Evolutionary conservation across 2,329 filamentous ascomycete genomes (phyloP).

Genomic region (Aspergillus pseudoglaucus): DNA sequence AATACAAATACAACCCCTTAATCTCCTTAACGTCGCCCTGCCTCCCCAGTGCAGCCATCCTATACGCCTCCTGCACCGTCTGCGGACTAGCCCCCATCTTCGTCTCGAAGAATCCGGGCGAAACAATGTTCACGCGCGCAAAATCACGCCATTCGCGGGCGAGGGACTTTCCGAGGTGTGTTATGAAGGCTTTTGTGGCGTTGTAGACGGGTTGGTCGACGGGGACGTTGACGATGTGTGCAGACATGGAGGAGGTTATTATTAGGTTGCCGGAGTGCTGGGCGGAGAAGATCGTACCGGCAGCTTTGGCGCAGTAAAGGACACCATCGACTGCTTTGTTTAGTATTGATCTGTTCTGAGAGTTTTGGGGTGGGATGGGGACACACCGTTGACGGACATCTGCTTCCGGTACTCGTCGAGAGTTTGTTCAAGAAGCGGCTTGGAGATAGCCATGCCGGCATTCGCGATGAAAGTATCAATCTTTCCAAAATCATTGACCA

Average conservation of each 20-base stretch:
- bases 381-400: constrained; percentile 50
- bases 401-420: constrained; percentile 48
- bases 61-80: constrained; percentile 39
- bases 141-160: constrained; percentile 54
- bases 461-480: constrained; percentile 43
- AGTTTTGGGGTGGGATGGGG: no score
- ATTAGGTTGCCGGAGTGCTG: constrained; percentile 42
- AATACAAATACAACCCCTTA: constrained; percentile 39
- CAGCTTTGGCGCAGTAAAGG: constrained; percentile 26
- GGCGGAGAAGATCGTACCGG: constrained; percentile 42
- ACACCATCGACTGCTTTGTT: neutral
- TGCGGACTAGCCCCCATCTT: constrained; percentile 46
- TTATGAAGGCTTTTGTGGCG: constrained; percentile 50
- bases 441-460: constrained; percentile 48
- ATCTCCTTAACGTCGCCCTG: constrained; percentile 31
- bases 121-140: constrained; percentile 52
- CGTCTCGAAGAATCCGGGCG: constrained; percentile 51
- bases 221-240: constrained; percentile 47
- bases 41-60: constrained; percentile 43
- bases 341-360: no score
- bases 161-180: constrained; percentile 51
- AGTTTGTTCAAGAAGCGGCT: constrained; percentile 49
- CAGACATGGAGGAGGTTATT: constrained; percentile 48
- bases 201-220: constrained; percentile 53
- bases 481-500: constrained; percentile 36